Conservation (phyloP, 768 basidiomycete genomes). For the Russula earlei region DNA sequence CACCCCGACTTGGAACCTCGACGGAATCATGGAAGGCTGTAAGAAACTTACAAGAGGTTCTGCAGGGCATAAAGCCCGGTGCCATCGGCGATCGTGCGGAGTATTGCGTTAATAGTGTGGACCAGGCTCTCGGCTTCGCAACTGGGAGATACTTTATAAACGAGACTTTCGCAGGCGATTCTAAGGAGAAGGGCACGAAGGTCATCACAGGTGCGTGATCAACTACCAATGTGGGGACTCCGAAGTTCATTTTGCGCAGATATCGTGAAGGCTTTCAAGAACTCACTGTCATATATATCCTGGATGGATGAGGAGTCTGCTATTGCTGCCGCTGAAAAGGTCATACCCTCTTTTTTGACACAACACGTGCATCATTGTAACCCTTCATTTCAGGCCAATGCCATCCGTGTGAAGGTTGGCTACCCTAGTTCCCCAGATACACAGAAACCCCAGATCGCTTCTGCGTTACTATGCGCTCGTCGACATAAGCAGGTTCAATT, state of each 20-base stretch:
- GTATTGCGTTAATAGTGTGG: conserved; percentile 68
- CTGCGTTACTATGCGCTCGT: conserved; percentile 65
- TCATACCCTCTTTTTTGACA: conserved; percentile 22
- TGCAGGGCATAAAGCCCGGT: conserved; percentile 83
- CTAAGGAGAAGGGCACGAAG: conserved; percentile 69
- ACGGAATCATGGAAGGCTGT: conserved; percentile 76
- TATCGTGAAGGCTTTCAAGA: conserved; percentile 76
- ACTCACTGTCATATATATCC: conserved; percentile 56
- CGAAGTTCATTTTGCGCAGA: conserved; percentile 31
- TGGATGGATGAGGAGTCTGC: conserved; percentile 93
- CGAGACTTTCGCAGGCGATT: conserved; percentile 69
- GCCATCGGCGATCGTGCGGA: conserved; percentile 75
- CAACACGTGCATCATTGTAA: conserved; percentile 7
- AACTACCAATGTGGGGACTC: background rate
- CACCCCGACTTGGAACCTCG: conserved; percentile 60
- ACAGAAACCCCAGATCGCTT: conserved; percentile 54
- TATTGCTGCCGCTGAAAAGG: conserved; percentile 77
- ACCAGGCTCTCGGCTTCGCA: conserved; percentile 75
- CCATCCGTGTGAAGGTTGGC: conserved; percentile 85
- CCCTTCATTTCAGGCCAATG: conserved; percentile 46
- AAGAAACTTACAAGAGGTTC: conserved; percentile 55
- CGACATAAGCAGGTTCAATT: conserved; percentile 54
- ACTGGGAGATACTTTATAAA: conserved; percentile 85
- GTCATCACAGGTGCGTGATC: conserved; percentile 62
- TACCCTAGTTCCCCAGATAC: conserved; percentile 87